Evolutionary conservation across 805 yeast species (phyloP).

Genomic region (Sugiyamaella floridensis): DNA sequence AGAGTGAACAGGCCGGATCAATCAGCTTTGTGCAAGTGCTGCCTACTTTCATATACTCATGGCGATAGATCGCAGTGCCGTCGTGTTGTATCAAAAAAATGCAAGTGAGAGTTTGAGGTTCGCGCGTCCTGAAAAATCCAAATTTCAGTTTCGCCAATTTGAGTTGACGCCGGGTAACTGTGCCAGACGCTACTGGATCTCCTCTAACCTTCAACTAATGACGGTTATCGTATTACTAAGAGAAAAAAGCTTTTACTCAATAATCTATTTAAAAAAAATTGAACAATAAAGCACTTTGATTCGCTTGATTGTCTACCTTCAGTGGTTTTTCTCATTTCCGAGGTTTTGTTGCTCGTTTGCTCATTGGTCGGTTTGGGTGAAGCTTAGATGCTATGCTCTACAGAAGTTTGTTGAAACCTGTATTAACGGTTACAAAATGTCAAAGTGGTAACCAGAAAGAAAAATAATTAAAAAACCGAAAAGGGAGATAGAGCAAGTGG

Average conservation of each 20-base stretch:
- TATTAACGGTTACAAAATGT: neutral
- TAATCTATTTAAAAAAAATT: no score
- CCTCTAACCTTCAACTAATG: no score
- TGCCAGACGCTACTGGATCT: no score
- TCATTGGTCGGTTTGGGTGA: no score
- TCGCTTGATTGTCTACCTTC: no score
- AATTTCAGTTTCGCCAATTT: neutral
- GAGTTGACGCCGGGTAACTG: no score
- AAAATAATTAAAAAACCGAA: neutral
- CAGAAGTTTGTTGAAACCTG: neutral
- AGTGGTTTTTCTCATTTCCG: no score
- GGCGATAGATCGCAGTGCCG: constrained; percentile 2
- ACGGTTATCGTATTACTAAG: no score
- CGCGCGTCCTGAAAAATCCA: no score
- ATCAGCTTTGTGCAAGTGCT: neutral
- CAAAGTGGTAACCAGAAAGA: neutral
- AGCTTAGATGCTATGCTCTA: neutral
- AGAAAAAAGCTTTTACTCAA: no score
- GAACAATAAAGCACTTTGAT: no score
- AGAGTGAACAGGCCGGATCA: neutral
- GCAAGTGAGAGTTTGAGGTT: constrained; percentile 1
- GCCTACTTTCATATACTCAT: neutral
- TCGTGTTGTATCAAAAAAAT: neutral
- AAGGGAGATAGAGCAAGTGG: neutral
- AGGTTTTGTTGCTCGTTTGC: no score